These are phyloP conservation scores for Fomes fomentarius DNA, from an alignment of 1,284 basidiomycete species.

Conservation along the genomic window DNA sequence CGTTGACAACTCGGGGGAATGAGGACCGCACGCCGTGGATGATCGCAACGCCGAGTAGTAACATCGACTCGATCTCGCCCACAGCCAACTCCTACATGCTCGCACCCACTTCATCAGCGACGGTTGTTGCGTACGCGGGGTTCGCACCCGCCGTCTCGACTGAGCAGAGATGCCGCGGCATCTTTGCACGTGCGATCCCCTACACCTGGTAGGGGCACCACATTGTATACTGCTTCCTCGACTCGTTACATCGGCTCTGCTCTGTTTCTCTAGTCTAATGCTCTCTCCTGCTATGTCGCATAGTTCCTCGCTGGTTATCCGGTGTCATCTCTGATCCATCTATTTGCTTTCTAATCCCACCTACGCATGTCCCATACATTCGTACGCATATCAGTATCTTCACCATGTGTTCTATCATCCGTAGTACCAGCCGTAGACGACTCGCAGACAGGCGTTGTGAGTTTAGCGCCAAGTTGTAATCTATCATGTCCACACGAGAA, in stretches of 20 bases:
- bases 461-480: not conserved
- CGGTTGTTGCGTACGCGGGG: conserved; percentile 7
- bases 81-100: conserved; percentile 29
- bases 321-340: not conserved
- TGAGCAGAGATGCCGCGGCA: conserved; percentile 40
- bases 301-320: not conserved
- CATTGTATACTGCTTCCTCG: too few relatives aligned
- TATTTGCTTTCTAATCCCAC: not conserved
- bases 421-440: not conserved
- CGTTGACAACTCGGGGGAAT: conserved; percentile 53
- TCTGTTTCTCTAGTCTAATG: not conserved
- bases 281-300: not conserved
- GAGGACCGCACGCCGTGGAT: conserved; percentile 48
- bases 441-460: not conserved
- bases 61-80: conserved; percentile 22
- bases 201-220: conserved; percentile 44
- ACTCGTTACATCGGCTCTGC: not conserved
- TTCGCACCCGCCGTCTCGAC: conserved; percentile 15
- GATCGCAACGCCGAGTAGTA: conserved; percentile 39
- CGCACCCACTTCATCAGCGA: conserved; percentile 25
- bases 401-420: not conserved
- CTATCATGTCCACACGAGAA: not conserved
- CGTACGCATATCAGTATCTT: conserved; percentile 2
- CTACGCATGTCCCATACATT: not conserved
- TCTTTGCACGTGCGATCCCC: conserved; percentile 52